Base-by-base conservation (phyloP, 345 rosid genomes). In the Aquilaria yunnanensis region DNA sequence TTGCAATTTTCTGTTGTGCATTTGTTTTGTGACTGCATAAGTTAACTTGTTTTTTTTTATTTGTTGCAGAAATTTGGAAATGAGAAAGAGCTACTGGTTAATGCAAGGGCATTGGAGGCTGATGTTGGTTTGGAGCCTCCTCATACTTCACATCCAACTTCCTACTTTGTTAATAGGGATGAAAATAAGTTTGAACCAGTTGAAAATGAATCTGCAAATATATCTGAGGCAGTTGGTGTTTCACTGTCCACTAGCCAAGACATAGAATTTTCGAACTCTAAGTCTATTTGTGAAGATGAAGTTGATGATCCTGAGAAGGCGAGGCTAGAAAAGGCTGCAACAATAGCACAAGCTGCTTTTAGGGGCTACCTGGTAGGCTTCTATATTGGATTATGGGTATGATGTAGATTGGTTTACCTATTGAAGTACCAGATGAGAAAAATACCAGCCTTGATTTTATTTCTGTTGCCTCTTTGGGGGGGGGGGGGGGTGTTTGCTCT, bases 291-390 rank as follows among this genome's bases (percentile, higher is more conserved):
- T 46, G 63, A 71, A 56, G 70, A 60, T 64, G 70, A 32, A 30
- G 74, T 67, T 14, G 63, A 76, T 43, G 81, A 84, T 62, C 82
- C 83, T 54, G 90, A 81, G 72, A 84, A 71, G 71, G 60, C 70
- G 32, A 80, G 70, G 65, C 77, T 65, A 64, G 92, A 86, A 75
- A 65, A 75, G 63, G 90, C 98, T 54, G 92, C 94, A n/a, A 90
- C 82, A n/a, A 69, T 76, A 64, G 85, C 78, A n/a, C 98, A 90
- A 75, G 97, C 98, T 76, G 89, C 88, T 62, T 93, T 93, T 75
- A 82, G 96, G 82, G 97, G 98, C 56, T 86, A 83, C 78, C 68
- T 88, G 98, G 98, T 92, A 92, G 73, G 69, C 34, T 65, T 74
- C 61, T 31, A 23, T 51, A 16, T 62, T 34, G 12, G 4, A 5